Evolutionary conservation across 805 yeast genomes (phyloP).

Genomic region (Metschnikowia reukaufii): DNA sequence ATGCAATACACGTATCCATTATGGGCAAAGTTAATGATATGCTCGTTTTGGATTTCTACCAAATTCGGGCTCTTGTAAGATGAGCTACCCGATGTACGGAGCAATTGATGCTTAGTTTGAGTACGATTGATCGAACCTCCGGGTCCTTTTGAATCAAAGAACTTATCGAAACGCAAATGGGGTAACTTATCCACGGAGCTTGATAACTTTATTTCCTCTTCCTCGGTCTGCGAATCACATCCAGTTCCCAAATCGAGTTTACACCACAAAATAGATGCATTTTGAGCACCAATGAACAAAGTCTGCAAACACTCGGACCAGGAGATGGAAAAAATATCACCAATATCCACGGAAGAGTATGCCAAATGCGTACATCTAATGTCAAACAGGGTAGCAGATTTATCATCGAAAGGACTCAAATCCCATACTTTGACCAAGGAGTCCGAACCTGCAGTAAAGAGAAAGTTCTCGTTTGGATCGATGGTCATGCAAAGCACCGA

Average conservation of each 20-base stretch:
- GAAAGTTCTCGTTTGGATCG: slow-evolving; percentile 51
- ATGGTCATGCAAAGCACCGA: slow-evolving; percentile 71
- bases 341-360: slow-evolving; percentile 83
- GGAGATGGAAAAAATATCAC: slow-evolving; percentile 84
- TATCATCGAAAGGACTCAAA: slow-evolving; percentile 36
- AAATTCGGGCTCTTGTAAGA: slow-evolving; percentile 30
- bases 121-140: slow-evolving; percentile 51
- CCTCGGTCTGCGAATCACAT: not conserved
- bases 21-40: slow-evolving; percentile 81
- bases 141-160: slow-evolving; percentile 89
- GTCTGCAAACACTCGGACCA: slow-evolving; percentile 63
- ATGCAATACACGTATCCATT: slow-evolving; percentile 85
- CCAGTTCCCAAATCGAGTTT: slow-evolving; percentile 24
- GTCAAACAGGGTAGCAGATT: slow-evolving; percentile 10
- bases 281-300: slow-evolving; percentile 86
- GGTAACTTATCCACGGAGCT: slow-evolving; percentile 33
- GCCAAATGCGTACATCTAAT: slow-evolving; percentile 59
- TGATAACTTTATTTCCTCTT: not conserved
- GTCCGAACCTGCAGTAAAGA: slow-evolving; percentile 88
- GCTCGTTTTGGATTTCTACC: slow-evolving; percentile 65
- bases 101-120: slow-evolving; percentile 28
- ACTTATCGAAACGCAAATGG: slow-evolving; percentile 71
- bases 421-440: slow-evolving; percentile 88
- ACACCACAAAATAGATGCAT: slow-evolving; percentile 82
- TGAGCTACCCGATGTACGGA: slow-evolving; percentile 10